A percentile compares a stretch with the other conserved stretches of the same genome.
Evolutionary conservation across 441 rosid species (phyloP).

Genomic region (Erodium trifolium): DNA sequence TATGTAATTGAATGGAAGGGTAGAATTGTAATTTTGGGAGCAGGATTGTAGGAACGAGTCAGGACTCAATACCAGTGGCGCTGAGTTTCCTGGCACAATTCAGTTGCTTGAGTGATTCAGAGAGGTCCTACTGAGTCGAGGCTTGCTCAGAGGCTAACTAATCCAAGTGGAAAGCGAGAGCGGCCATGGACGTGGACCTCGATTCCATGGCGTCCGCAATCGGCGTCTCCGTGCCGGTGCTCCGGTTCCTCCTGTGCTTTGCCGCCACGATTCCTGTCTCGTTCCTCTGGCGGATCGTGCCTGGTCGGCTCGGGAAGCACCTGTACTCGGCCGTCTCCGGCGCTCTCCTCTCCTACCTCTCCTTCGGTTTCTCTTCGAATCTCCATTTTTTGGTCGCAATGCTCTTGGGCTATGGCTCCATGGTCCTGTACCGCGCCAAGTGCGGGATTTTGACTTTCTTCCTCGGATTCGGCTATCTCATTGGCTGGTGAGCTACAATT

Average conservation of each 20-base stretch:
- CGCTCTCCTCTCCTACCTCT: conserved; percentile 62
- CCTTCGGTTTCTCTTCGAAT: conserved; percentile 85
- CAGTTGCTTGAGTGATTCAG: not conserved
- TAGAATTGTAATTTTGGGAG: not conserved
- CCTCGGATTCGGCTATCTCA: conserved; percentile 74
- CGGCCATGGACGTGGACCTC: conserved; percentile 24
- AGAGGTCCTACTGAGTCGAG: not conserved
- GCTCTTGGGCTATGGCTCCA: conserved; percentile 62
- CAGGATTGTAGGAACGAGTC: not conserved
- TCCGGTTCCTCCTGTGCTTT: conserved; percentile 78
- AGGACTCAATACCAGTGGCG: not conserved
- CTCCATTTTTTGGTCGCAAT: conserved; percentile 88
- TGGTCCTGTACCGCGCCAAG: conserved; percentile 56
- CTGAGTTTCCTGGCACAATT: not conserved
- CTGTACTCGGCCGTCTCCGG: conserved; percentile 60
- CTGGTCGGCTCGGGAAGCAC: conserved; percentile 57
- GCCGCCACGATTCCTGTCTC: conserved; percentile 76
- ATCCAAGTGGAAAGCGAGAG: conserved; percentile 39
- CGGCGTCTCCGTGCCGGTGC: conserved; percentile 82
- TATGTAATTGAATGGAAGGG: not conserved
- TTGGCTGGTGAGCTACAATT: conserved; percentile 73
- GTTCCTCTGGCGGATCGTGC: conserved; percentile 55
- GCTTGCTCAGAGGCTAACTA: not conserved
- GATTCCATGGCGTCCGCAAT: conserved; percentile 57
- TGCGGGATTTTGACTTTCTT: conserved; percentile 69